Percentiles rank a stretch among this genome's conserved stretches.
Evolutionary conservation across 2,329 filamentous ascomycete species (phyloP).

Genomic region (Blumeria graminis): DNA sequence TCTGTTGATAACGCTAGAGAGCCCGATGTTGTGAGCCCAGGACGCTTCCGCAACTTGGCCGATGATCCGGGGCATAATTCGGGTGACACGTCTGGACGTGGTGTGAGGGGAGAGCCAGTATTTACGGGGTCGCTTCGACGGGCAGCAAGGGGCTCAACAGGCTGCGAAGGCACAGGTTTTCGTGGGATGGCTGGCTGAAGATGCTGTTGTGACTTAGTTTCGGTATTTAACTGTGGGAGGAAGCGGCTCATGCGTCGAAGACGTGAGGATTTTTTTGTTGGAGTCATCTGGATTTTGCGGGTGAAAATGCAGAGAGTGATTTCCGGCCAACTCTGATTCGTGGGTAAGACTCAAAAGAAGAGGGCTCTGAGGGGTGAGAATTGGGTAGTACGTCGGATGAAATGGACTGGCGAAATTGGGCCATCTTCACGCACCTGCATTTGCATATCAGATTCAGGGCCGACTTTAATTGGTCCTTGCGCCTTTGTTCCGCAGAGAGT

Average conservation of each 20-base stretch:
- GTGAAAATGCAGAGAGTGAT: no score
- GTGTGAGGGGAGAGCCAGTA: neutral
- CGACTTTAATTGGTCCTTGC: no score
- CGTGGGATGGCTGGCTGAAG: neutral
- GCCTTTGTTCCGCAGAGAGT: no score
- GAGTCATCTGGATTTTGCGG: neutral
- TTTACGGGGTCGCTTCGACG: neutral
- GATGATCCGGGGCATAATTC: neutral
- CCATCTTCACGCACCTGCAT: no score
- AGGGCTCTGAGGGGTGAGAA: no score
- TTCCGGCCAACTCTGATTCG: no score
- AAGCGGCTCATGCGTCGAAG: slow-evolving; percentile 5
- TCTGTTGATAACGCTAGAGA: neutral
- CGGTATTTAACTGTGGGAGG: slow-evolving; percentile 4
- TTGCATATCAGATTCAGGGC: no score
- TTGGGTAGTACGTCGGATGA: no score
- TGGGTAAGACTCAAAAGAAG: no score
- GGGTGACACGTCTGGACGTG: neutral
- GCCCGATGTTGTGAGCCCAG: neutral
- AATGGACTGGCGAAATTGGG: no score
- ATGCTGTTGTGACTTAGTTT: slow-evolving; percentile 5
- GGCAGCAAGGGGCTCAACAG: neutral
- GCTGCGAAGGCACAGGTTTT: neutral
- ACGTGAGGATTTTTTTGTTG: slow-evolving; percentile 3
- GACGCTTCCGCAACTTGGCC: neutral